Evolutionary conservation across 1,284 basidiomycete species (phyloP), one percentile per base, ranked within the genome.

Genomic region (Mycena citricolor): DNA sequence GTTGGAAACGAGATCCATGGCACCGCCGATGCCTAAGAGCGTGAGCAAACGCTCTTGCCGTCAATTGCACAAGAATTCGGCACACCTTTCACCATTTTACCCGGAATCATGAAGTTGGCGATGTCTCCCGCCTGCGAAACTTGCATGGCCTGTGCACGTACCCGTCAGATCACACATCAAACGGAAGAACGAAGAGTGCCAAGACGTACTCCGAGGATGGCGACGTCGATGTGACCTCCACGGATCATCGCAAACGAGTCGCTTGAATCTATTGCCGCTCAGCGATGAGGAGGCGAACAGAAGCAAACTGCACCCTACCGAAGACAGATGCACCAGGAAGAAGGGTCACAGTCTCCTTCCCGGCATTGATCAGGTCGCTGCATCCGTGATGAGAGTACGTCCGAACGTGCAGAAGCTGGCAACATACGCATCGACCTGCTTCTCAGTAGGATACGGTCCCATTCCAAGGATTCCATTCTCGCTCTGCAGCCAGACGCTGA

Each of bases 41-140:
- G 20, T 23, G 33, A 13, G 14, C 6, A 24, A 20, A 39, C 24
- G 33, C 45, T 5, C 42, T 24, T 30, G 16, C 44, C 13, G 14
- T 33, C 8, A 21, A 28, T n/a, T 24, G 39, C 52, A 51, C 44
- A 47, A 29, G 42, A 19, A 20, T 32, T 29, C 26, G 28, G 21
- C 64, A 26, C 52, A 76, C 89, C 87, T 74, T 90, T 91, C 40
- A 92, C 80, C 60, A 93, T 78, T 68, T 94, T 93, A 23, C 91
- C 90, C 12, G 94, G 94, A 56, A 97, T 92, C 93, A 97, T 97
- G 64, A 91, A 98, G 73, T 98, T 98, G 39, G 95, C 94, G 50
- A 98, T 86, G 62, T 98, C 94, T 47, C 94, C 95, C 17, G 83
- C 83, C 55, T 87, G 82, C 2, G 91, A 92, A 38, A 97, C 94